A percentile compares a stretch with the other conserved stretches of the same genome.
phyloP scores from a whole-genome alignment of 2,329 filamentous ascomycete genomes.

The Cladosporium austrohemisphaericum region DNA sequence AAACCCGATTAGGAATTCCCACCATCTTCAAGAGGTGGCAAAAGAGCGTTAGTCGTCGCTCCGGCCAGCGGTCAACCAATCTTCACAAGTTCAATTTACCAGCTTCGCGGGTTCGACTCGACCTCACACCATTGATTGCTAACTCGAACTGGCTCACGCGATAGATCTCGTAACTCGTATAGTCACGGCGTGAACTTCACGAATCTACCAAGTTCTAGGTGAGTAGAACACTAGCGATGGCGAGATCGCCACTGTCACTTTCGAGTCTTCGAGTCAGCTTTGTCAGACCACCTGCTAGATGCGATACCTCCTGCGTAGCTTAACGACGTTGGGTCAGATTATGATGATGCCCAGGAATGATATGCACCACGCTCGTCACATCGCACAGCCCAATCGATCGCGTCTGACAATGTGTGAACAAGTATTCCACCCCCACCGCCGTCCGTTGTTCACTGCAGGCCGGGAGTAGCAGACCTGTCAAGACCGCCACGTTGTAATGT shows the following conservation, averaged over 20 bases:
- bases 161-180: too few relatives aligned
- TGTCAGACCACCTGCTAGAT: not conserved
- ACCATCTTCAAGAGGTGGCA: constrained; percentile 1
- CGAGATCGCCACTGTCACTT: constrained; percentile 1
- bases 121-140: too few relatives aligned
- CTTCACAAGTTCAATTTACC: not conserved
- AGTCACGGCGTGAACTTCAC: too few relatives aligned
- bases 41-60: not conserved
- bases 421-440: not conserved
- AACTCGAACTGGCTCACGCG: too few relatives aligned
- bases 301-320: too few relatives aligned
- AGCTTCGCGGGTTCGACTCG: not conserved
- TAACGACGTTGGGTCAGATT: too few relatives aligned
- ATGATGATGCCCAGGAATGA: constrained; percentile 3
- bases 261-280: constrained; percentile 1
- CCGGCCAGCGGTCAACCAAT: constrained; percentile 6
- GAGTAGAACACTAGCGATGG: too few relatives aligned
- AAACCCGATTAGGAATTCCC: not conserved
- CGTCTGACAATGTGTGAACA: not conserved
- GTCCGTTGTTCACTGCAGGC: not conserved
- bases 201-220: too few relatives aligned
- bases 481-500: constrained; percentile 4
- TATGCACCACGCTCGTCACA: not conserved
- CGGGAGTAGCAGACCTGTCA: constrained; percentile 13
- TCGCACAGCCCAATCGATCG: constrained; percentile 4